Conservation (phyloP, 352 stramenopile genomes). For the Aphanomyces stellatus region DNA sequence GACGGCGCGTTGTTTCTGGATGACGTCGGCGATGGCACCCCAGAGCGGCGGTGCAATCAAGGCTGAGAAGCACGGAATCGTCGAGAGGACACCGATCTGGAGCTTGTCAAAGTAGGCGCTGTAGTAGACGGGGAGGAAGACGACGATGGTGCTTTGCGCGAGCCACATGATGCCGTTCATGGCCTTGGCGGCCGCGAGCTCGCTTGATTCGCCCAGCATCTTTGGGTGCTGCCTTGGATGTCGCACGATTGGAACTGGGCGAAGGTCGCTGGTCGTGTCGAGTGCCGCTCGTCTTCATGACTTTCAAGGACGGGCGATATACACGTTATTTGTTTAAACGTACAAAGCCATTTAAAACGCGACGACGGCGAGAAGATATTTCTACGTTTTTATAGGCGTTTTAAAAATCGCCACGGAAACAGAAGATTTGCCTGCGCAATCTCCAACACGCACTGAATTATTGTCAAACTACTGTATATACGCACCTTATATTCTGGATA, state of each 20-base stretch:
- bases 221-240: neutral
- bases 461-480: too few species aligned
- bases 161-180: conserved; percentile 66
- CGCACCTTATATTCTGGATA: too few species aligned
- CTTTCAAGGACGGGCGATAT: too few species aligned
- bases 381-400: too few species aligned
- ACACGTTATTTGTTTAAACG: neutral
- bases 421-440: too few species aligned
- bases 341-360: neutral
- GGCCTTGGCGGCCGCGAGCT: conserved; percentile 45
- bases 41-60: conserved; percentile 62
- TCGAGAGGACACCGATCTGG: conserved; percentile 63
- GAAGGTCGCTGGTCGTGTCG: neutral
- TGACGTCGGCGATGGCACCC: conserved; percentile 47
- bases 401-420: too few species aligned
- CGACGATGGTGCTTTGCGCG: conserved; percentile 55
- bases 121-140: conserved; percentile 49
- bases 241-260: neutral
- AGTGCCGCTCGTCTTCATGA: neutral
- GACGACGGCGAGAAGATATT: too few species aligned
- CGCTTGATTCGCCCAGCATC: too few species aligned
- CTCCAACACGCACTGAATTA: too few species aligned
- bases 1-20: conserved; percentile 54
- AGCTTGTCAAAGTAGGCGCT: conserved; percentile 52
- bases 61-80: conserved; percentile 56